Conservation (phyloP, 495 filamentous ascomycete genomes). For the Podospora pseudocomata region DNA sequence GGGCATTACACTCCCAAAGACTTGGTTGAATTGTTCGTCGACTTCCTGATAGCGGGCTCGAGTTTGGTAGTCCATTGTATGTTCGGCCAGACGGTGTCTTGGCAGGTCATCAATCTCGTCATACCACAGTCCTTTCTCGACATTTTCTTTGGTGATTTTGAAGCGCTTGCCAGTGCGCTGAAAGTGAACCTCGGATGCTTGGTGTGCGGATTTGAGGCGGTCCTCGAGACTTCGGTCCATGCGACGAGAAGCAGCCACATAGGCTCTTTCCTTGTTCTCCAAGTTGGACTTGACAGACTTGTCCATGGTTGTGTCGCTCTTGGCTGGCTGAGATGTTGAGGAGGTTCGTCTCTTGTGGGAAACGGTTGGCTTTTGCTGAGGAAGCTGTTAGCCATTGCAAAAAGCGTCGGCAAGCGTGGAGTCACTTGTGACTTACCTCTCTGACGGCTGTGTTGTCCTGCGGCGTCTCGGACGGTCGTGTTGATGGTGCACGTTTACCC, state of each 20-base stretch:
- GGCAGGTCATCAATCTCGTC: constrained; percentile 81
- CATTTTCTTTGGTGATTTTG: constrained; percentile 81
- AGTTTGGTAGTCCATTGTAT: background rate
- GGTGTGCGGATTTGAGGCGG: constrained; percentile 78
- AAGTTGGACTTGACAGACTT: constrained; percentile 64
- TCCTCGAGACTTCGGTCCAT: constrained; percentile 88
- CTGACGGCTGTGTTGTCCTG: background rate
- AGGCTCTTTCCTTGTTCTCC: constrained; percentile 92
- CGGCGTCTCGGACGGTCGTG: background rate
- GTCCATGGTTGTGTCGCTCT: background rate
- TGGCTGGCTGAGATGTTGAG: background rate
- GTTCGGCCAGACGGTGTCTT: background rate
- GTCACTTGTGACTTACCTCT: background rate
- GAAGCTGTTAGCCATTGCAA: background rate
- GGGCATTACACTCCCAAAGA: background rate
- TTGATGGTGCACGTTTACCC: background rate
- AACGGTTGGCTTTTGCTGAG: background rate
- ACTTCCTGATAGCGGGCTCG: background rate
- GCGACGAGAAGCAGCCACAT: constrained; percentile 90
- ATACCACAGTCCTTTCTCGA: constrained; percentile 93
- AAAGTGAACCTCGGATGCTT: constrained; percentile 88
- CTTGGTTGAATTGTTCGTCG: background rate
- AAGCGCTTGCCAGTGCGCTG: constrained; percentile 80
- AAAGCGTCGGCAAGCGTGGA: background rate
- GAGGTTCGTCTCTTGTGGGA: background rate